Percentiles rank a stretch among this genome's conserved stretches.
Conservation (phyloP, 306 rosid species). For the Lotus japonicus region DNA sequence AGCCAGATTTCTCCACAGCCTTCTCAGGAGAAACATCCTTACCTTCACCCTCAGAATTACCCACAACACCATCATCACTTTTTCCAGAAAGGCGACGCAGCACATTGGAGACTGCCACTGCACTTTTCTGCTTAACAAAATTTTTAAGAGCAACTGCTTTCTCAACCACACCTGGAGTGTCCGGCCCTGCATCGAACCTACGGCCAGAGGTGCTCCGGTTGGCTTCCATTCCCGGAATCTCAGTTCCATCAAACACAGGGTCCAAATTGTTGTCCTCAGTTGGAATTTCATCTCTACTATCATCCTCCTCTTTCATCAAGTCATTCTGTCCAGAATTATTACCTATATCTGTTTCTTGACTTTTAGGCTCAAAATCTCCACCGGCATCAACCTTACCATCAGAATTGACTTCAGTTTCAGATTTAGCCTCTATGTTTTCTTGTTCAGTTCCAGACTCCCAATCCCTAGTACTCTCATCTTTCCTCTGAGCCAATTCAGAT, state of each 20-base stretch:
- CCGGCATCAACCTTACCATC: conserved; percentile 22
- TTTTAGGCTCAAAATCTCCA: conserved; percentile 23
- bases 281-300: conserved; percentile 33
- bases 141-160: conserved; percentile 74
- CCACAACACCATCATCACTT: conserved; percentile 35
- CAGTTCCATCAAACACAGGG: conserved; percentile 80
- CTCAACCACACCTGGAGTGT: conserved; percentile 60
- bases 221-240: conserved; percentile 66
- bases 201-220: conserved; percentile 38
- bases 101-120: conserved; percentile 59
- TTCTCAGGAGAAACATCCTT: conserved; percentile 49
- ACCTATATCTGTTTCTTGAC: conserved; percentile 23
- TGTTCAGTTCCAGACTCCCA: conserved; percentile 11
- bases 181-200: conserved; percentile 45
- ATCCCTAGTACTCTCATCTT: conserved; percentile 13
- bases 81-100: conserved; percentile 75
- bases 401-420: conserved; percentile 24
- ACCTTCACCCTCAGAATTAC: conserved; percentile 26
- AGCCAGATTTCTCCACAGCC: conserved; percentile 42
- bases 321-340: neutral
- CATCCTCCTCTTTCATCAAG: conserved; percentile 21
- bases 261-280: conserved; percentile 53
- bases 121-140: conserved; percentile 63
- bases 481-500: conserved; percentile 9
- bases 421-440: conserved; percentile 22